Evolutionary conservation across 768 basidiomycete genomes (phyloP).

Genomic region (Mycena galopus): DNA sequence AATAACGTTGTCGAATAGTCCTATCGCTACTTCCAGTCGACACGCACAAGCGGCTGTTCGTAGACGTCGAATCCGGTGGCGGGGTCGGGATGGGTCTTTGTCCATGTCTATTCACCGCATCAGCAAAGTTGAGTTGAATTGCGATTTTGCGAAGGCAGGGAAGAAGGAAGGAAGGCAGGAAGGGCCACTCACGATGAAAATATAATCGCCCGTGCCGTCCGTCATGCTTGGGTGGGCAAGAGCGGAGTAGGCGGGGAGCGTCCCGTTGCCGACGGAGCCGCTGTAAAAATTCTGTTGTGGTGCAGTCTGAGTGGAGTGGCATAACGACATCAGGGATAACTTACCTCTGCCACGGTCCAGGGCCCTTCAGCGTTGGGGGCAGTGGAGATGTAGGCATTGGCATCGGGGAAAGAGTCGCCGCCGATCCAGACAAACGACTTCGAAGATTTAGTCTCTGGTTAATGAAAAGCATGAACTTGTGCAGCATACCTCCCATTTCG

Average conservation of each 20-base stretch:
- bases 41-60: slow-evolving; percentile 23
- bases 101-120: slow-evolving; percentile 17
- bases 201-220: slow-evolving; percentile 32
- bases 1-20: no score
- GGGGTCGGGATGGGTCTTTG: slow-evolving; percentile 8
- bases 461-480: no score
- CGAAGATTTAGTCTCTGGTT: neutral
- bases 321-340: neutral
- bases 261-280: slow-evolving; percentile 23
- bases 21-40: slow-evolving; percentile 27
- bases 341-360: neutral
- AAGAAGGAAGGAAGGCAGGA: neutral
- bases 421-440: slow-evolving; percentile 28
- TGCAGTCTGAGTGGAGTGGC: no score
- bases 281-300: slow-evolving; percentile 27
- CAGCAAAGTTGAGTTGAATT: neutral
- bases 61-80: slow-evolving; percentile 16
- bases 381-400: slow-evolving; percentile 1
- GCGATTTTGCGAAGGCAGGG: neutral
- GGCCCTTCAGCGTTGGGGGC: neutral
- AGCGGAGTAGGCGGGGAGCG: slow-evolving; percentile 24
- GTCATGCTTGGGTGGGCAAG: slow-evolving; percentile 26
- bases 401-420: neutral
- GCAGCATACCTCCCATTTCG: slow-evolving; percentile 15
- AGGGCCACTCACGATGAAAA: slow-evolving; percentile 25